Conservation (phyloP, 306 rosid genomes). For the Gastrolobium villosum region DNA sequence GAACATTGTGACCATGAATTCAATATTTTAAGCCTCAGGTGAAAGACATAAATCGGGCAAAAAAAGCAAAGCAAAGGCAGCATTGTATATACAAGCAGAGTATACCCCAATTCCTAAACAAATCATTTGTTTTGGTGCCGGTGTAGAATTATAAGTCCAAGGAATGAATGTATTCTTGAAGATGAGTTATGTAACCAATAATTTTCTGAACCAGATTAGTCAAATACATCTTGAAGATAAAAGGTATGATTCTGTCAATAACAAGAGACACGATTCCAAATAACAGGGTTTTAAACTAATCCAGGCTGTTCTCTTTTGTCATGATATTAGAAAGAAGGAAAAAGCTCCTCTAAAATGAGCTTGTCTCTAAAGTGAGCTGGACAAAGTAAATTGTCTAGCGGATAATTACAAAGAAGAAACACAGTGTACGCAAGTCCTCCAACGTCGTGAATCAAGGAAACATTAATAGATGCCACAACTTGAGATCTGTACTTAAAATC, state of each 20-base stretch:
- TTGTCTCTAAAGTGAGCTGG: not conserved
- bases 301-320: not conserved
- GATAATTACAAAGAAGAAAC: constrained; percentile 29
- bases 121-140: not conserved
- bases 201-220: constrained; percentile 4
- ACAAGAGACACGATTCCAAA: not conserved
- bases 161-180: not conserved
- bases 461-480: not conserved
- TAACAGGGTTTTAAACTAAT: constrained; percentile 14
- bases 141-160: not conserved
- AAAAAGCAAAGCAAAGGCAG: not conserved
- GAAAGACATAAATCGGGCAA: constrained; percentile 35
- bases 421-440: constrained; percentile 24
- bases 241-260: constrained; percentile 11
- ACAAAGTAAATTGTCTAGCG: constrained; percentile 3
- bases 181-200: constrained; percentile 9
- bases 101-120: constrained; percentile 27
- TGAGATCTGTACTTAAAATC: constrained; percentile 24
- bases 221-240: constrained; percentile 17
- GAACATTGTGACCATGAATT: constrained; percentile 41
- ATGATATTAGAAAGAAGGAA: not conserved
- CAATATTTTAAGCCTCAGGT: constrained; percentile 19
- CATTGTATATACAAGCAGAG: not conserved
- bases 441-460: constrained; percentile 1
- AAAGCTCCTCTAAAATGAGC: not conserved